Evolutionary conservation across 2,329 filamentous ascomycete species (phyloP).

Genomic region (Pestalotiopsis sp.): DNA sequence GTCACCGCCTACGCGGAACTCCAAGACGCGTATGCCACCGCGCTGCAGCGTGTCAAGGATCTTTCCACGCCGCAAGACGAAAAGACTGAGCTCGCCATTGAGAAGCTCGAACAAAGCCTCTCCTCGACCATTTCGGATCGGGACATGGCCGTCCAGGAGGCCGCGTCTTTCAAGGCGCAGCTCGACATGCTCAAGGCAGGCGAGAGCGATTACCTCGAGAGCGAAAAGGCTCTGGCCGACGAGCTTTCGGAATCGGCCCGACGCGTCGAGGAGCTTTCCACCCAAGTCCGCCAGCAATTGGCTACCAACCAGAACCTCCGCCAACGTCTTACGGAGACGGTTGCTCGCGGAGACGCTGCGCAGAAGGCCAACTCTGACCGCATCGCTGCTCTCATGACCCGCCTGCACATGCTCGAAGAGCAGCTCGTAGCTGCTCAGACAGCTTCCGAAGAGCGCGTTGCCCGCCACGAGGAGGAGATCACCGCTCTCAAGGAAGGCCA

Average conservation of each 20-base stretch:
- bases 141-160: constrained; percentile 70
- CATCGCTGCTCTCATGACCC: constrained; percentile 82
- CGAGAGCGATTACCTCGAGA: constrained; percentile 58
- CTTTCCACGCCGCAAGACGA: constrained; percentile 54
- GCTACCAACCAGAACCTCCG: constrained; percentile 77
- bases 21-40: constrained; percentile 69
- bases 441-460: constrained; percentile 81
- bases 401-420: constrained; percentile 82
- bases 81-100: constrained; percentile 64
- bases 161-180: constrained; percentile 61
- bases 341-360: constrained; percentile 81
- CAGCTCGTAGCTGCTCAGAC: constrained; percentile 81
- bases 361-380: constrained; percentile 79
- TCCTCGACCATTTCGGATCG: constrained; percentile 71
- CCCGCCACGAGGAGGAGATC: constrained; percentile 85
- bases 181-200: constrained; percentile 59
- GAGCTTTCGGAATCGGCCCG: constrained; percentile 74
- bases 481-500: constrained; percentile 75
- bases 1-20: constrained; percentile 76
- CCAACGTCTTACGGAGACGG: constrained; percentile 75
- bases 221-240: constrained; percentile 66
- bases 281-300: constrained; percentile 79
- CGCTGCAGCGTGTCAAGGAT: constrained; percentile 66
- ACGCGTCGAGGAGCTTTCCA: constrained; percentile 78
- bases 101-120: constrained; percentile 69